Conservation (phyloP, 192 early-diverging fungal genomes). For the Podila epicladia region DNA sequence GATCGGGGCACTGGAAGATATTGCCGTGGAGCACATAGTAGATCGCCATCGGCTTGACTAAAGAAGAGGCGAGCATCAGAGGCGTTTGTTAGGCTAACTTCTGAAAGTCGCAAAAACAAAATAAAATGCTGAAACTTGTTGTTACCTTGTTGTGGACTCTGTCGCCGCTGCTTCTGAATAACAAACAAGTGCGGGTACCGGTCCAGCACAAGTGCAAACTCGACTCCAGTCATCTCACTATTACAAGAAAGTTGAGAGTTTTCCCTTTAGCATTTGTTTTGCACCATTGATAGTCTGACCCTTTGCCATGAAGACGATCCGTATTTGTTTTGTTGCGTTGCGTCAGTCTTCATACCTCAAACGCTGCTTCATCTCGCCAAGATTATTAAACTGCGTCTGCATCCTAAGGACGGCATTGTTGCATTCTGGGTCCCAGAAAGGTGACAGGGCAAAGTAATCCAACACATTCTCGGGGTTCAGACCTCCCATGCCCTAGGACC, state of each 20-base stretch:
- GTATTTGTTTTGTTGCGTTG: background rate
- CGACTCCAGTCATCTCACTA: constrained; percentile 80
- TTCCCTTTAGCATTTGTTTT: background rate
- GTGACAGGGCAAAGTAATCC: constrained; percentile 83
- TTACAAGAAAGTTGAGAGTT: background rate
- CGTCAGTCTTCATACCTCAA: constrained; percentile 49
- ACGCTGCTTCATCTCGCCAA: constrained; percentile 59
- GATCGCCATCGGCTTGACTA: constrained; percentile 65
- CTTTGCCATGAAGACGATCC: background rate
- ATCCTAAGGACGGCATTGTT: constrained; percentile 83
- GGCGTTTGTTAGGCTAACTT: too few species aligned
- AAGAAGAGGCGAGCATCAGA: background rate
- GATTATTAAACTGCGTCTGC: constrained; percentile 85
- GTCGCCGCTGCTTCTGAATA: constrained; percentile 74
- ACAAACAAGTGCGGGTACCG: constrained; percentile 73
- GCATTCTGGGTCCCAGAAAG: constrained; percentile 84
- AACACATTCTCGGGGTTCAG: constrained; percentile 79
- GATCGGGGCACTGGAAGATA: constrained; percentile 76
- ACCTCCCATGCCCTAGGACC: constrained; percentile 65
- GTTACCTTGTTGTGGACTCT: constrained; percentile 65
- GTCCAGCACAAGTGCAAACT: constrained; percentile 77
- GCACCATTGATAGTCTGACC: background rate
- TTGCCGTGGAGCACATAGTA: constrained; percentile 80
- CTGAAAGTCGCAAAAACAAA: background rate
- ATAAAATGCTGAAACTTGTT: too few species aligned